A percentile compares a stretch with the other conserved stretches of the same genome.
Conservation (phyloP, 2,329 filamentous ascomycete species). For the Arthrinium phaeospermum region DNA sequence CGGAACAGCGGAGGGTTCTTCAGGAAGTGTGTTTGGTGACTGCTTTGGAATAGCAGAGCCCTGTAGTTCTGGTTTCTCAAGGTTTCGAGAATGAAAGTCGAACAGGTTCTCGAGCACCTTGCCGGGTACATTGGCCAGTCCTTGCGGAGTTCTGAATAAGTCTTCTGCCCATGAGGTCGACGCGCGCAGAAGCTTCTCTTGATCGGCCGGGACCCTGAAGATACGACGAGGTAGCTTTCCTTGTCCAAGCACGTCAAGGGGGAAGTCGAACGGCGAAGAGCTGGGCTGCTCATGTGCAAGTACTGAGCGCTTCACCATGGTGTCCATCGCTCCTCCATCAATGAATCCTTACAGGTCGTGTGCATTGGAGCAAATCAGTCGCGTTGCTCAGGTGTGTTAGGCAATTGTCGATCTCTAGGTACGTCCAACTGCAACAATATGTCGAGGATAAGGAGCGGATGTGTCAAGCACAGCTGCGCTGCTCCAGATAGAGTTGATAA, state of each 20-base stretch:
- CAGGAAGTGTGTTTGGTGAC: background rate
- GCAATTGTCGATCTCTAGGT: background rate
- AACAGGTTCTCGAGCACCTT: conserved; percentile 34
- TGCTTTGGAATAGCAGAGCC: background rate
- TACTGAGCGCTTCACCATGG: conserved; percentile 5
- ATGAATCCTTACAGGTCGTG: background rate
- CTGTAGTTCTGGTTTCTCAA: background rate
- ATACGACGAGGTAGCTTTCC: conserved; percentile 47
- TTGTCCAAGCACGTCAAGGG: conserved; percentile 34
- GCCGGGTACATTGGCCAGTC: conserved; percentile 42
- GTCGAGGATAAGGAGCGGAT: background rate
- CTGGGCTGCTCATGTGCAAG: background rate
- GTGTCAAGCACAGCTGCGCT: background rate
- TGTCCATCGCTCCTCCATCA: conserved; percentile 5
- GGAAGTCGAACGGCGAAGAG: conserved; percentile 23
- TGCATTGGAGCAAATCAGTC: background rate
- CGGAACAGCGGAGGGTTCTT: background rate
- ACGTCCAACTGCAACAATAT: background rate
- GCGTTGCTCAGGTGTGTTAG: background rate
- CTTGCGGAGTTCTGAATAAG: conserved; percentile 27
- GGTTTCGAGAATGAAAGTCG: background rate
- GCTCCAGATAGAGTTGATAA: background rate
- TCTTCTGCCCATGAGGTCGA: conserved; percentile 45
- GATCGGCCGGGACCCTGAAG: conserved; percentile 53
- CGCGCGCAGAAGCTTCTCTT: conserved; percentile 53